These are phyloP conservation scores for Astrothelium macrocarpum DNA, from an alignment of 495 filamentous ascomycete genomes.

Conservation along the genomic window DNA sequence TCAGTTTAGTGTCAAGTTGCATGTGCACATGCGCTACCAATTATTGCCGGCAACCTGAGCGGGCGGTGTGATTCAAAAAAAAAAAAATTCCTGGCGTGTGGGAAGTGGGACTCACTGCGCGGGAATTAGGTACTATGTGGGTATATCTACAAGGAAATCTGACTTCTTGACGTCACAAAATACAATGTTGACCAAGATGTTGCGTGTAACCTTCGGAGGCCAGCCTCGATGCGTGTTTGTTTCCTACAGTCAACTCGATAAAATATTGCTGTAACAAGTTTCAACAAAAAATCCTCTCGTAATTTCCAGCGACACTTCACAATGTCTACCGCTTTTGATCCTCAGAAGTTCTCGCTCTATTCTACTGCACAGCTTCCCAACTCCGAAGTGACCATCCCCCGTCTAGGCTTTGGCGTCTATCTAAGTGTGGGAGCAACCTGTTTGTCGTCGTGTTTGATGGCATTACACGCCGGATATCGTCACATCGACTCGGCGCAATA, in stretches of 20 bases:
- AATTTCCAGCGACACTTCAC: not conserved
- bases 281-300: not conserved
- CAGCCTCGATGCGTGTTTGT: not conserved
- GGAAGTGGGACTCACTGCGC: too few species aligned
- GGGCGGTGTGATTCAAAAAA: constrained; percentile 4
- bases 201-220: not conserved
- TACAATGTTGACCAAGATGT: not conserved
- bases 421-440: constrained; percentile 43
- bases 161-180: not conserved
- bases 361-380: constrained; percentile 48
- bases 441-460: constrained; percentile 47
- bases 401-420: constrained; percentile 69
- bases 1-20: not conserved
- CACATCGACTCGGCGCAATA: constrained; percentile 67
- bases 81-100: not conserved
- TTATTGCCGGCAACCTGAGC: not conserved
- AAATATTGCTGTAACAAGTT: not conserved
- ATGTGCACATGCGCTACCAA: not conserved
- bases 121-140: too few species aligned
- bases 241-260: not conserved
- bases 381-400: constrained; percentile 46
- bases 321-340: not conserved
- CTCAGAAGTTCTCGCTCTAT: constrained; percentile 38
- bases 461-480: constrained; percentile 56
- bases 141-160: not conserved